phyloP scores from a whole-genome alignment of 2,329 filamentous ascomycete species.

The Aspergillus jensenii region DNA sequence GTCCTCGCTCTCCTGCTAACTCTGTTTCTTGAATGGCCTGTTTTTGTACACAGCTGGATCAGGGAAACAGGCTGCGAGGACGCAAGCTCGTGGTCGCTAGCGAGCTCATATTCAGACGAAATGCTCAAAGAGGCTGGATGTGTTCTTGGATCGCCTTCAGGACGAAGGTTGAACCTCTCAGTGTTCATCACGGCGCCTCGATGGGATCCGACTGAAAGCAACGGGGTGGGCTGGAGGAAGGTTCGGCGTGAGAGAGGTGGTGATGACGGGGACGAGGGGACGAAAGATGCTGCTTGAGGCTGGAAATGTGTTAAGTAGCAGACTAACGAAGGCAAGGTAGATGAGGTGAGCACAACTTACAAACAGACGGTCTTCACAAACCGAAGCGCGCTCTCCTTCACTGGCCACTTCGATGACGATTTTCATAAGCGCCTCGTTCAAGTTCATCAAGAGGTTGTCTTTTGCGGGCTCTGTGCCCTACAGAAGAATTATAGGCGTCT shows the following conservation, averaged over 20 bases:
- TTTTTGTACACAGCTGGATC: conserved; percentile 18
- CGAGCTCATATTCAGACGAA: conserved; percentile 16
- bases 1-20: conserved; percentile 20
- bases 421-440: background rate
- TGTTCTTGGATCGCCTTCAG: background rate
- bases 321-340: background rate
- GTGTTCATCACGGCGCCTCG: conserved; percentile 5
- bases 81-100: conserved; percentile 20
- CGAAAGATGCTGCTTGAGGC: background rate
- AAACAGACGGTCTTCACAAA: background rate
- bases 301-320: background rate
- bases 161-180: background rate
- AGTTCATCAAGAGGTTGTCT: background rate
- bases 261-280: background rate
- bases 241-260: background rate
- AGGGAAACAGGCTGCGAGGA: conserved; percentile 27
- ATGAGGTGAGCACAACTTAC: background rate
- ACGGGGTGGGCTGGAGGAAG: background rate
- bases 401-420: background rate
- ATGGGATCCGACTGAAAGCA: background rate
- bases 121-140: background rate
- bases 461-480: background rate
- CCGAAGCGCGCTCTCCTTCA: background rate
- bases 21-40: conserved; percentile 17
- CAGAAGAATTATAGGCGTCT: background rate